Evolutionary conservation across 1,284 basidiomycete species (phyloP).

Genomic region (Apiotrichum gamsii): DNA sequence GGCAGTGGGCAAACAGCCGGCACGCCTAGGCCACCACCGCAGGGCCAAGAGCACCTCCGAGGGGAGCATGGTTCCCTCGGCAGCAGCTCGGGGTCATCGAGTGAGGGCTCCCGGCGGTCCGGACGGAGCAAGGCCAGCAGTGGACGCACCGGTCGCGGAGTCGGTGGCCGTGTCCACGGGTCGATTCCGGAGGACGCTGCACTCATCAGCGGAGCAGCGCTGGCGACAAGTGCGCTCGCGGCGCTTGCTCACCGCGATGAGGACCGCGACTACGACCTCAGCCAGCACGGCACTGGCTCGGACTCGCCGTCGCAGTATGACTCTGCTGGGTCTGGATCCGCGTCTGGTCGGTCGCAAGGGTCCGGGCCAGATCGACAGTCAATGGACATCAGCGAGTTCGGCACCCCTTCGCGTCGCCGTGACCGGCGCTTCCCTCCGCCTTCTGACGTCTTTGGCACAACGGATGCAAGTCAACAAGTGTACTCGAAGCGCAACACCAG

Average conservation of each 20-base stretch:
- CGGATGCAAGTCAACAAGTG: too few relatives aligned
- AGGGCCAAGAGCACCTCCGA: not conserved
- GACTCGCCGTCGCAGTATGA: constrained; percentile 5
- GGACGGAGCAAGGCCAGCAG: not conserved
- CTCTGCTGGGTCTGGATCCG: constrained; percentile 7
- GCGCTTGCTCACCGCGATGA: not conserved
- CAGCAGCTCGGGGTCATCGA: constrained; percentile 4
- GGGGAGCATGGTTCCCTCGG: constrained; percentile 2
- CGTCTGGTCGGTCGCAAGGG: not conserved
- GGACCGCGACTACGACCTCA: not conserved
- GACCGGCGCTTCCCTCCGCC: not conserved
- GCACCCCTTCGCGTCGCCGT: not conserved
- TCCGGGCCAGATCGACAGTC: not conserved
- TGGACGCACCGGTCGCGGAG: not conserved
- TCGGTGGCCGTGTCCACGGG: constrained; percentile 1
- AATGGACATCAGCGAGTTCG: constrained; percentile 11
- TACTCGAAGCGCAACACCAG: constrained; percentile 10
- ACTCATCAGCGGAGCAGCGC: not conserved
- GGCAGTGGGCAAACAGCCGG: not conserved
- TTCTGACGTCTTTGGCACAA: not conserved
- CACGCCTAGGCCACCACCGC: not conserved
- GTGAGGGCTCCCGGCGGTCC: not conserved
- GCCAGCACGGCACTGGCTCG: not conserved
- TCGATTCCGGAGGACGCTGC: constrained; percentile 13
- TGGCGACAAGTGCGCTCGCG: not conserved